A percentile compares a stretch with the other conserved stretches of the same genome.
Conservation (phyloP, 2,329 filamentous ascomycete genomes). For the Bipolaris sorokiniana region DNA sequence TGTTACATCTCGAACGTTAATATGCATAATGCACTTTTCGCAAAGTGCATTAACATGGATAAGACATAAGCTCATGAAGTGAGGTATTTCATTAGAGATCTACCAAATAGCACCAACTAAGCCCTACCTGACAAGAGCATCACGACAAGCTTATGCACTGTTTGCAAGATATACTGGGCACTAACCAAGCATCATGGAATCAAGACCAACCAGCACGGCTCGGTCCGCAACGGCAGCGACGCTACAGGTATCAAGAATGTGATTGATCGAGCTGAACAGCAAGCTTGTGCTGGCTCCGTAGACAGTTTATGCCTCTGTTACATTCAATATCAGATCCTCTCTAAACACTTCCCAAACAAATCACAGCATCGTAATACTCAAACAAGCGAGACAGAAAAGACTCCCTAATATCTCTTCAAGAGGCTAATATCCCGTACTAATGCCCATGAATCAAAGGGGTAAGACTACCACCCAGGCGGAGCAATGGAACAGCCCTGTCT, state of each 20-base stretch:
- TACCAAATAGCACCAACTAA: neutral
- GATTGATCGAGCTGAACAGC: neutral
- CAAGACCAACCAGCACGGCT: neutral
- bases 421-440: no score
- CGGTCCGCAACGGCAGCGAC: neutral
- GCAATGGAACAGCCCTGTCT: neutral
- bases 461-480: neutral
- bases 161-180: neutral
- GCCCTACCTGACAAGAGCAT: neutral
- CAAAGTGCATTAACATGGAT: no score
- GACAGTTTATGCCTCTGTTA: neutral
- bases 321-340: neutral
- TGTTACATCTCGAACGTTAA: no score
- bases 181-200: neutral
- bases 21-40: no score
- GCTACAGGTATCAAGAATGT: neutral
- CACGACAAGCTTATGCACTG: neutral
- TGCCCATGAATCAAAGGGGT: neutral
- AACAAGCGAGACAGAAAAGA: neutral
- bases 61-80: no score
- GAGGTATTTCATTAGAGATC: neutral
- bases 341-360: neutral
- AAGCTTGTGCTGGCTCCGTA: neutral
- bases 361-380: neutral
- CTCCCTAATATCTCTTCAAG: no score